These are phyloP conservation scores for Colletotrichum orbiculare DNA, from an alignment of 2,329 filamentous ascomycete species.

Conservation along the genomic window DNA sequence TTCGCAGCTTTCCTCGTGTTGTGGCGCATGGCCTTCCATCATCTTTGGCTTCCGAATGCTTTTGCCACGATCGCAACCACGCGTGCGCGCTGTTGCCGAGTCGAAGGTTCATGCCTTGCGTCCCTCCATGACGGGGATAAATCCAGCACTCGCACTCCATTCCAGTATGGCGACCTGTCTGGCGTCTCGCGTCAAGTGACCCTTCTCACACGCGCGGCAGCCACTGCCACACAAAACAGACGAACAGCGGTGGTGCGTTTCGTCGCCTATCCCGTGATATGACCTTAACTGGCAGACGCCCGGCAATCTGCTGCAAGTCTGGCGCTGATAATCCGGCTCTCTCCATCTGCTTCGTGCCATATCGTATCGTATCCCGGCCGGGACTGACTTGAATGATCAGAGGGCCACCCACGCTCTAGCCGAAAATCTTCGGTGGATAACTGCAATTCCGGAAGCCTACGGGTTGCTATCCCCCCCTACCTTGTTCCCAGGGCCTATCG, in stretches of 20 bases:
- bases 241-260: constrained; percentile 15
- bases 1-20: constrained; percentile 6
- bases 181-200: constrained; percentile 3
- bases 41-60: too few relatives aligned
- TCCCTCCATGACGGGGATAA: constrained; percentile 5
- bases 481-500: constrained; percentile 20
- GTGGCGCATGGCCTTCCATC: too few relatives aligned
- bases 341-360: neutral
- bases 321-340: constrained; percentile 10
- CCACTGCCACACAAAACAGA: constrained; percentile 1
- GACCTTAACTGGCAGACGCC: too few relatives aligned
- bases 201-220: neutral
- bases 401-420: neutral
- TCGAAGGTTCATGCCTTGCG: constrained; percentile 18
- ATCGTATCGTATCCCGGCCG: constrained; percentile 2
- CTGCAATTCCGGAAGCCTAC: constrained; percentile 32
- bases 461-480: constrained; percentile 17
- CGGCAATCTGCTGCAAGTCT: constrained; percentile 9
- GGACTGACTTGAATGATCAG: constrained; percentile 9
- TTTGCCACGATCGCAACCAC: too few relatives aligned
- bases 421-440: constrained; percentile 17
- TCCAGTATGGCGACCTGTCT: too few relatives aligned
- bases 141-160: too few relatives aligned
- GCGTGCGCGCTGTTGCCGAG: constrained; percentile 1
- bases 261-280: neutral